Evolutionary conservation across 257 asterid species (phyloP), one percentile per base, ranked within the genome.

Genomic region (Solanum corneliomulleri): DNA sequence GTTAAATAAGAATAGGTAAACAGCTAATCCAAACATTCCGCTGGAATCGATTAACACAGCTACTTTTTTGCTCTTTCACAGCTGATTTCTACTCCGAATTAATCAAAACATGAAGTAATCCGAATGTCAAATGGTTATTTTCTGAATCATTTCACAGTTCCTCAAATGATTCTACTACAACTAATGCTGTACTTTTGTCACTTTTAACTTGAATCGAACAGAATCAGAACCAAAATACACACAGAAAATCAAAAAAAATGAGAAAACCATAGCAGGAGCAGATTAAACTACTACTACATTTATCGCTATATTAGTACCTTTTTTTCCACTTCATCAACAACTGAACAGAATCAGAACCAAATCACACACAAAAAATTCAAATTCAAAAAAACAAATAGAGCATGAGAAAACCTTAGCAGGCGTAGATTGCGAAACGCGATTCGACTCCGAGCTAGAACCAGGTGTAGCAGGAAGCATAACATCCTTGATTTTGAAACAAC

Each of bases 401-500:
- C 72, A 69, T 29, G 35, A 69, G 21, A 13, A 68, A 13, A 27
- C 47, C 68, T 58, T 58, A 41, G 25, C 16, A 7, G n/a, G 39
- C 7, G 44, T 42, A 15, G 41, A 86, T 81, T 25, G 71, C 49
- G 18, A 45, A 21, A 76, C 42, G 2, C 35, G 18, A 66, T 42
- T 49, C 42, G 52, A 44, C 4, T 15, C 20, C 11, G 47, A 71
- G 1, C 35, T 2, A 10, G 45, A 69, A 35, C 39, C 9, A 16
- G 21, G n/a, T 68, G 31, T 14, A 64, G 68, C 2, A 16, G 25
- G 76, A 85, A 35, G 16, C 2, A 35, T 20, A 9, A 9, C 11
- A 27, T 92, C 93, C 84, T 90, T 93, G 84, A 87, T 66, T 7
- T 97, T 93, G 68, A 95, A 93, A 83, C 98, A 95, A 84, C 92